Percentiles rank a stretch among this genome's conserved stretches.
phyloP scores from a whole-genome alignment of 2,329 filamentous ascomycete species.

The Emergomyces orientalis region DNA sequence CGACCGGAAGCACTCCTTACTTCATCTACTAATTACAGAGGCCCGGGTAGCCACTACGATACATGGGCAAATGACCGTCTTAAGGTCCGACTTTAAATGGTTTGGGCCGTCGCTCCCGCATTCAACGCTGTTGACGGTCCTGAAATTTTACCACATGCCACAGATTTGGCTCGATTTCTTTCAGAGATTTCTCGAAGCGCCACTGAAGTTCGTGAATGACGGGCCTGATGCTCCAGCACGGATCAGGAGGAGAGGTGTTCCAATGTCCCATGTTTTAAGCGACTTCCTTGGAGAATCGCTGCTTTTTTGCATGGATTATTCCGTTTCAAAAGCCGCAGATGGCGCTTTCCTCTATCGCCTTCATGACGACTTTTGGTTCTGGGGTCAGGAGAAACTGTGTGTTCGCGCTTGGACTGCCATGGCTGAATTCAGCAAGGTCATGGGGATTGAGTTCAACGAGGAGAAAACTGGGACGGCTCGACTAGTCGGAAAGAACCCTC shows the following conservation, averaged over 20 bases:
- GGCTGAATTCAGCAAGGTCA: slow-evolving; percentile 44
- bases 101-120: slow-evolving; percentile 53
- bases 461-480: slow-evolving; percentile 49
- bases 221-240: slow-evolving; percentile 37
- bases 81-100: slow-evolving; percentile 51
- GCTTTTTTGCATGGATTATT: slow-evolving; percentile 57
- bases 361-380: slow-evolving; percentile 60
- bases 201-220: slow-evolving; percentile 50
- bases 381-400: slow-evolving; percentile 47
- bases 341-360: slow-evolving; percentile 52
- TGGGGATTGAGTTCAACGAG: slow-evolving; percentile 50
- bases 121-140: slow-evolving; percentile 46
- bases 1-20: slow-evolving; percentile 47
- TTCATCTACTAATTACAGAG: slow-evolving; percentile 50
- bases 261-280: slow-evolving; percentile 51
- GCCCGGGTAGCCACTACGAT: slow-evolving; percentile 43
- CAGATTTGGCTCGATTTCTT: slow-evolving; percentile 52
- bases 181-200: slow-evolving; percentile 48
- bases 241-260: slow-evolving; percentile 48
- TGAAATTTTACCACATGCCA: slow-evolving; percentile 52
- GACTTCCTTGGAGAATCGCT: slow-evolving; percentile 52
- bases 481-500: slow-evolving; percentile 23
- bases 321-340: slow-evolving; percentile 49
- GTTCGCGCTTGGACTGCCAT: slow-evolving; percentile 52
- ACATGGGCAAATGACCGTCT: slow-evolving; percentile 43